Percentiles rank a stretch among this genome's conserved stretches.
These are phyloP conservation scores for Biscutella laevigata DNA, from an alignment of 441 rosid genomes.

Conservation along the genomic window DNA sequence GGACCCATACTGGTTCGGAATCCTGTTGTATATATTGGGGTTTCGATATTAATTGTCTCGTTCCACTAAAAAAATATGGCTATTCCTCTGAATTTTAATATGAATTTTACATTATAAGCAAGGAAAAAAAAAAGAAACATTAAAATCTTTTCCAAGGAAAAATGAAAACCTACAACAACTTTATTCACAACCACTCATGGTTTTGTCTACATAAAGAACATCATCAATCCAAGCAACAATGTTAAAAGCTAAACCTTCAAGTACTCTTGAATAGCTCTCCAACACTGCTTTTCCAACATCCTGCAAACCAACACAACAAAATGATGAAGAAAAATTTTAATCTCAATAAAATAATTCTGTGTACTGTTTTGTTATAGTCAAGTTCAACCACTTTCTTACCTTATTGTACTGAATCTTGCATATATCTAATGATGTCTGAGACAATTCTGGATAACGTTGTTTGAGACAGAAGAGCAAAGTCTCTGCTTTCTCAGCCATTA, in stretches of 20 bases:
- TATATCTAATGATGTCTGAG: constrained; percentile 63
- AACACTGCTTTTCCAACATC: constrained; percentile 73
- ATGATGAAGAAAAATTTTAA: not conserved
- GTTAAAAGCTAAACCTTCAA: constrained; percentile 62
- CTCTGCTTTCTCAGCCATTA: constrained; percentile 60
- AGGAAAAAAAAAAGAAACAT: constrained; percentile 8
- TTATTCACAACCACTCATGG: constrained; percentile 28
- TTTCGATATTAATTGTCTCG: constrained; percentile 17
- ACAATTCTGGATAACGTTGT: constrained; percentile 58
- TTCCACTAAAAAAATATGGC: constrained; percentile 1
- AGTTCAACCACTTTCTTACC: constrained; percentile 31
- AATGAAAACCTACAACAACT: not conserved
- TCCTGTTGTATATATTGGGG: constrained; percentile 30
- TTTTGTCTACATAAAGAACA: no score
- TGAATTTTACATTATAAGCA: not conserved
- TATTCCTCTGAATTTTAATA: constrained; percentile 4
- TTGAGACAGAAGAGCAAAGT: constrained; percentile 60
- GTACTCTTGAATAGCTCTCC: no score
- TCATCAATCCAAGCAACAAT: constrained; percentile 70
- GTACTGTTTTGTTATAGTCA: no score
- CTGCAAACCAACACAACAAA: constrained; percentile 32
- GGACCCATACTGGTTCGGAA: constrained; percentile 24
- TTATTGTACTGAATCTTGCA: constrained; percentile 69
- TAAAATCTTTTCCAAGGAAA: not conserved
- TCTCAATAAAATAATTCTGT: not conserved